A percentile compares a stretch with the other conserved stretches of the same genome.
Evolutionary conservation across 129 eudicot species (phyloP).

Genomic region (Logfia minima): DNA sequence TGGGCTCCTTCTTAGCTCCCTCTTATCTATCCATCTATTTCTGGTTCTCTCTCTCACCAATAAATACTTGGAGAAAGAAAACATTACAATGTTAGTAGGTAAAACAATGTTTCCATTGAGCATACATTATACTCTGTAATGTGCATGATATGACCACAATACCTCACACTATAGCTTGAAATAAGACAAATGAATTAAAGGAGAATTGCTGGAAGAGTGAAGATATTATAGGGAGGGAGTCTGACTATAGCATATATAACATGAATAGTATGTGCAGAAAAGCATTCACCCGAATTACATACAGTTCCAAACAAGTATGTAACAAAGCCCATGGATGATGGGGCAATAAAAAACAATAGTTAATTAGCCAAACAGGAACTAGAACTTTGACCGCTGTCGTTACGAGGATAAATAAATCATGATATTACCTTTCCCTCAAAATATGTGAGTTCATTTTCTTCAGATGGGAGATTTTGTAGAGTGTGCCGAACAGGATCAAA

Average conservation of each 20-base stretch:
- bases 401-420: not conserved
- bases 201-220: not conserved
- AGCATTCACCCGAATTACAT: not conserved
- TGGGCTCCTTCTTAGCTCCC: too few species aligned
- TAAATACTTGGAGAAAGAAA: not conserved
- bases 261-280: not conserved
- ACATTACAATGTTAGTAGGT: not conserved
- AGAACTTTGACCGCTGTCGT: not conserved
- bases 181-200: not conserved
- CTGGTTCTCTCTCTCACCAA: not conserved
- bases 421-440: constrained; percentile 70
- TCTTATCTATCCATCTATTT: too few species aligned
- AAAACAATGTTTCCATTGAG: not conserved
- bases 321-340: not conserved
- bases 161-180: not conserved
- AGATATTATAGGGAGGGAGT: not conserved
- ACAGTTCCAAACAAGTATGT: not conserved
- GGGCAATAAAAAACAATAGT: constrained; percentile 11
- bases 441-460: constrained; percentile 70
- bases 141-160: not conserved
- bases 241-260: not conserved
- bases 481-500: constrained; percentile 90
- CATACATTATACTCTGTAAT: not conserved
- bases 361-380: constrained; percentile 17
- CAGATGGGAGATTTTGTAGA: constrained; percentile 70